A percentile compares a stretch with the other conserved stretches of the same genome.
These are phyloP conservation scores for Pisolithus thermaeus DNA, from an alignment of 1,284 basidiomycete species.

Conservation along the genomic window DNA sequence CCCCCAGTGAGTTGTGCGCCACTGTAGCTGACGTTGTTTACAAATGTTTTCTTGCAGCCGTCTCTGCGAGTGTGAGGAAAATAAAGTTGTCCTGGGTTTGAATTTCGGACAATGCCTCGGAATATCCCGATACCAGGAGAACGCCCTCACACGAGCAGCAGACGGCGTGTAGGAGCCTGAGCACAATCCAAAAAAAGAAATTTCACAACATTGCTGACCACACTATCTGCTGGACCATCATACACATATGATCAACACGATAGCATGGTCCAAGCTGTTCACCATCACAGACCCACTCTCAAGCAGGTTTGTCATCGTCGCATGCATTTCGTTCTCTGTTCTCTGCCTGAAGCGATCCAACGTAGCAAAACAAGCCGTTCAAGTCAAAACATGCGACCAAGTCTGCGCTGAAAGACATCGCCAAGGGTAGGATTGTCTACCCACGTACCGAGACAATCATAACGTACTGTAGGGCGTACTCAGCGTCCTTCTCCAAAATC, in stretches of 20 bases:
- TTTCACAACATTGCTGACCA: no score
- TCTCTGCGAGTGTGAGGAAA: no score
- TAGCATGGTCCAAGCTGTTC: slow-evolving; percentile 28
- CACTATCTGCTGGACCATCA: no score
- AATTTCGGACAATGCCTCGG: no score
- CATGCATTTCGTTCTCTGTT: not conserved
- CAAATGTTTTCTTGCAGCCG: no score
- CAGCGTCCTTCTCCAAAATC: slow-evolving; percentile 51
- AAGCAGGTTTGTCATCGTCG: slow-evolving; percentile 59
- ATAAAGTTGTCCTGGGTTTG: no score
- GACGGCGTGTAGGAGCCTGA: no score
- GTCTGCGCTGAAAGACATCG: slow-evolving; percentile 70
- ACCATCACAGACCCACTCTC: slow-evolving; percentile 75
- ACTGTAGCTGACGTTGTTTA: no score
- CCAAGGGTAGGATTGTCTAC: slow-evolving; percentile 57
- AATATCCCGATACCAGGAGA: no score
- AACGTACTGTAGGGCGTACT: slow-evolving; percentile 42
- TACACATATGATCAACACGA: not conserved
- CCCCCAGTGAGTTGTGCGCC: no score
- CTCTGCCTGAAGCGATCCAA: not conserved
- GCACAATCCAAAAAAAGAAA: no score
- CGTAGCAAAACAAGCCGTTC: slow-evolving; percentile 81
- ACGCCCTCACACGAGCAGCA: no score
- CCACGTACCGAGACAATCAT: not conserved
- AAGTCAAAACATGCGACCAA: slow-evolving; percentile 89